Base-by-base conservation (phyloP, 2,329 filamentous ascomycete genomes). In the Calonectria montana region DNA sequence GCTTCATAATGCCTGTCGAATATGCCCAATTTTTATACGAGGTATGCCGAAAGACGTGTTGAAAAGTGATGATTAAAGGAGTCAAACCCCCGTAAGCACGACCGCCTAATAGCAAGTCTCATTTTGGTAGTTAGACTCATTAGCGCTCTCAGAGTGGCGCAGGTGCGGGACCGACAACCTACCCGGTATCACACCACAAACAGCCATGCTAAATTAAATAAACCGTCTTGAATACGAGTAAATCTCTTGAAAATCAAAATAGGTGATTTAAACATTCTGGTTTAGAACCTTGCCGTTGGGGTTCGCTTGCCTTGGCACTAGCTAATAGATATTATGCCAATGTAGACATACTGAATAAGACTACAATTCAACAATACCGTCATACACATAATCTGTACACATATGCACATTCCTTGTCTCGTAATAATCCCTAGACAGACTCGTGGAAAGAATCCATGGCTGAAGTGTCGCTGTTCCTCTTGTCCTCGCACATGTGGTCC, bases 381-480 rank as follows among this genome's bases (percentile, higher is more conserved):
- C 55, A 72, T 13, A 55, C 31, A 15, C 41, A 50, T 41, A 70
- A 75, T 73, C 72, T 73, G 50, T 53, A 67, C 57, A 53, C 69
- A 73, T 75, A 67, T 69, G 67, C 69, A 47, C 55, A 65, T 69
- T 64, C 50, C 55, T 48, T 43, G 31, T 47, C 16, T 27, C 15
- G 27, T 27, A 10, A 37, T 29, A 6, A 23, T 25, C 35, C 57
- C 66, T 76, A 79, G 37, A 71, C 78, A 35, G 73, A 69, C 31
- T 79, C 71, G 31, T 70, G 68, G 21, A 73, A 71, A 1, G 69
- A 71, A 7, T 77, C 78, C 50, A 69, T 71, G 2, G 71, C 69
- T 4, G 77, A 78, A 23, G 53, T 67, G 18, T 78, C 75, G 23
- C 75, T 78, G 35, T 72, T 71, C n/a, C 72, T 71, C 16, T 65